A percentile compares a stretch with the other conserved stretches of the same genome.
phyloP scores from a whole-genome alignment of 345 rosid species.

The Hibiscus mutabilis region DNA sequence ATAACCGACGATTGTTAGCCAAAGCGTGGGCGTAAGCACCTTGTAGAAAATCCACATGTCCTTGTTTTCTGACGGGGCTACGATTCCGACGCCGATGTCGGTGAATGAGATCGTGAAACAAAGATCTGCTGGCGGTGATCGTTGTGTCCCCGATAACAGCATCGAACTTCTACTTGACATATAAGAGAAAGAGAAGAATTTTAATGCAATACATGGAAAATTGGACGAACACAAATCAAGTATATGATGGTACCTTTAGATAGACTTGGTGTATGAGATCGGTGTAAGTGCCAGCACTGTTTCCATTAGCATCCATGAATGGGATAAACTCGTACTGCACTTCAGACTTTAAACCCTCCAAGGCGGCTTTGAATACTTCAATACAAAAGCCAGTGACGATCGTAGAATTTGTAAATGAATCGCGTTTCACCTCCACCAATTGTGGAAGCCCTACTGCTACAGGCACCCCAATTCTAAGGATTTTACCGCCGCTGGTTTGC shows the following conservation, averaged over 20 bases:
- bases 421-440: background rate
- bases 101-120: slow-evolving; percentile 20
- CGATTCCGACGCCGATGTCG: slow-evolving; percentile 21
- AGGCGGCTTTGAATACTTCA: slow-evolving; percentile 32
- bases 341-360: slow-evolving; percentile 15
- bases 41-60: slow-evolving; percentile 23
- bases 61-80: slow-evolving; percentile 3
- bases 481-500: background rate
- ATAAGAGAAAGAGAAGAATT: too few relatives aligned
- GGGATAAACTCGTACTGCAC: slow-evolving; percentile 25
- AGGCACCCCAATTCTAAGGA: background rate
- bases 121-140: too few relatives aligned
- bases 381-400: slow-evolving; percentile 37
- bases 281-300: slow-evolving; percentile 12
- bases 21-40: slow-evolving; percentile 11
- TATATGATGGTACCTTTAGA: slow-evolving; percentile 19
- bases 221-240: too few relatives aligned
- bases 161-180: too few relatives aligned
- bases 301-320: background rate
- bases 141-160: too few relatives aligned
- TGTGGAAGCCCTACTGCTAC: background rate
- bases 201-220: too few relatives aligned
- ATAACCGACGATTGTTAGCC: slow-evolving; percentile 13
- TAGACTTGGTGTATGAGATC: slow-evolving; percentile 27
- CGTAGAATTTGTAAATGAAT: background rate